phyloP scores from a whole-genome alignment of 805 yeast genomes.

The Ogataea naganishii region DNA sequence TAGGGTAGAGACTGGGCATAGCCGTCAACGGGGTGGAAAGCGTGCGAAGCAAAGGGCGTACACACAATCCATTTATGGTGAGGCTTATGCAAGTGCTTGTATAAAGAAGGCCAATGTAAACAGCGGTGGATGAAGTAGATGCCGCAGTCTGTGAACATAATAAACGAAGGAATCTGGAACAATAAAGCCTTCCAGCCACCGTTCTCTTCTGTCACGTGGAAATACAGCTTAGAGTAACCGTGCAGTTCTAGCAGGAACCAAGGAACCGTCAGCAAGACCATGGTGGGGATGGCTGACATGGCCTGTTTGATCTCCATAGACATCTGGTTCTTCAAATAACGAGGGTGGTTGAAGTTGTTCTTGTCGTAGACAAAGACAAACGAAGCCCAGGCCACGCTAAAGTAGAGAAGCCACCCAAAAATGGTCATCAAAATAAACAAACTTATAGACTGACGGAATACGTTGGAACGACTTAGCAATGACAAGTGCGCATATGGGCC shows the following conservation, averaged over 20 bases:
- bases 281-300: conserved; percentile 70
- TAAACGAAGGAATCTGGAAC: conserved; percentile 66
- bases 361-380: conserved; percentile 78
- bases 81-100: conserved; percentile 86
- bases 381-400: conserved; percentile 66
- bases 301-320: conserved; percentile 76
- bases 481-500: conserved; percentile 56
- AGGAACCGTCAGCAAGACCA: conserved; percentile 84
- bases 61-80: conserved; percentile 99
- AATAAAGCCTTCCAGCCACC: conserved; percentile 63
- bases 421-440: conserved; percentile 62
- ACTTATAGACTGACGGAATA: conserved; percentile 62
- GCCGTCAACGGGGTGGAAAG: conserved; percentile 98
- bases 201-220: conserved; percentile 47
- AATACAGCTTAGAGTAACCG: conserved; percentile 77
- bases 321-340: conserved; percentile 92
- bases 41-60: conserved; percentile 96
- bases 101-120: conserved; percentile 87
- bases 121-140: conserved; percentile 88
- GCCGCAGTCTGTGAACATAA: conserved; percentile 90
- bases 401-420: conserved; percentile 83
- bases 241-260: conserved; percentile 80
- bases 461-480: conserved; percentile 59
- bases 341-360: conserved; percentile 88
- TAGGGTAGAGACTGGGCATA: conserved; percentile 89